Evolutionary conservation across 768 basidiomycete genomes (phyloP), one percentile per base, ranked within the genome.

Genomic region (Cubamyces lactineus): DNA sequence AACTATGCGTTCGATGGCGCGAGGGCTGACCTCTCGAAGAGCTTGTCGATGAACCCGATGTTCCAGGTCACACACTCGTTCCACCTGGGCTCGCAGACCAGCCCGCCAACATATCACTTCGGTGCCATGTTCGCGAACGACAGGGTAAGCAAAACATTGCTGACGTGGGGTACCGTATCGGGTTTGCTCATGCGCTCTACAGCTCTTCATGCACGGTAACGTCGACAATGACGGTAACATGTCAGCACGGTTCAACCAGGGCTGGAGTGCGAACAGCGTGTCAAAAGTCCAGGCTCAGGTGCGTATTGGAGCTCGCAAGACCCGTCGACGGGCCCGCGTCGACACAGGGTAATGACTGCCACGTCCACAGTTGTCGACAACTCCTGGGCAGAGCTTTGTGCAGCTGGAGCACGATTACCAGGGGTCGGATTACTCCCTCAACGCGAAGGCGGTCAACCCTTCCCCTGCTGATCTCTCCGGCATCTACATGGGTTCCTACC

Each of bases 31-130:
- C 81, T 98, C 69, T 90, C 92, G 50, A 99, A 98, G 79, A 89
- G 85, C 68, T 81, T 98, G 68, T 96, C 94, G 28, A 83, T 90
- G 74, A 92, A 86, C 74, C 97, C 97, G n/a, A 86, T 92, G 53
- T 98, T 98, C 85, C 96, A 98, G 80, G 91, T 98, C 69, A 96
- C 95, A 63, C 97, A 99, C 75, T 92, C 94, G 23, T 98, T 99
- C 78, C 82, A 88, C 61, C 80, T 98, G 59, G 97, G 94, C 19
- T 94, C 93, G 19, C 89, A 91, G 74, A 85, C 87, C n/a, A 76
- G 82, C 0, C 85, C 93, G 1, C 84, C 96, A 15, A 90, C 89
- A 30, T 99, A 99, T 77, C 95, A 94, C 75, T 98, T 98, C 72
- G 92, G 91, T 59, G 94, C 95, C 11, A 84, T 97, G 53, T 98